Evolutionary conservation across 176 grass and related monocot species (phyloP).

Genomic region (Rhynchospora tenuis): DNA sequence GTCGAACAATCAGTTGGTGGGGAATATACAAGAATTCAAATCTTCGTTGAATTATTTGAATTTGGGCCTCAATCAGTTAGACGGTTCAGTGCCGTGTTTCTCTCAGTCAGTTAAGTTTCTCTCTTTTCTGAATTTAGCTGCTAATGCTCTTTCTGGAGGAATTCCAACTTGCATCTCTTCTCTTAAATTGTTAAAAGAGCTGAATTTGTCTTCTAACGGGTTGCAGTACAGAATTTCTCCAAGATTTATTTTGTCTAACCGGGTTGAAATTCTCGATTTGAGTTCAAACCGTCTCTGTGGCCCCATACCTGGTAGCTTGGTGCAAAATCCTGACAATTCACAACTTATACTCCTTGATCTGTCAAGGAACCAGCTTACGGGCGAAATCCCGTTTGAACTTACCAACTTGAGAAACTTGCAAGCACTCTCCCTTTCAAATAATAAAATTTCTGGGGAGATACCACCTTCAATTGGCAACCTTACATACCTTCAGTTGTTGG

Average conservation of each 20-base stretch:
- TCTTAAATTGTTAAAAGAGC: slow-evolving; percentile 38
- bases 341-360: slow-evolving; percentile 55
- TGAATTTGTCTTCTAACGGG: slow-evolving; percentile 71
- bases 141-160: slow-evolving; percentile 66
- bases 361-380: slow-evolving; percentile 64
- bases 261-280: slow-evolving; percentile 64
- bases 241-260: slow-evolving; percentile 63
- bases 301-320: slow-evolving; percentile 43
- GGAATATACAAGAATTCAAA: slow-evolving; percentile 19
- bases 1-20: slow-evolving; percentile 5
- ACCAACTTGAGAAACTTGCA: slow-evolving; percentile 74
- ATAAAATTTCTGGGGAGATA: slow-evolving; percentile 65
- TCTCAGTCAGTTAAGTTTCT: slow-evolving; percentile 31
- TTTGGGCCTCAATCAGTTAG: slow-evolving; percentile 21
- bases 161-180: slow-evolving; percentile 53
- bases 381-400: slow-evolving; percentile 52
- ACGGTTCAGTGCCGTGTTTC: slow-evolving; percentile 22
- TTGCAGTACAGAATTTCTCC: slow-evolving; percentile 75
- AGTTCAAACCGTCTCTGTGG: slow-evolving; percentile 62
- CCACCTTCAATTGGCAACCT: slow-evolving; percentile 79
- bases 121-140: slow-evolving; percentile 45
- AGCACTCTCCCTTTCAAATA: slow-evolving; percentile 66
- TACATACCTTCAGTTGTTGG: slow-evolving; percentile 84
- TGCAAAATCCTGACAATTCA: slow-evolving; percentile 51
- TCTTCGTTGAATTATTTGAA: slow-evolving; percentile 21